These are phyloP conservation scores for Irpex rosettiformis DNA, from an alignment of 1,284 basidiomycete genomes.

Conservation along the genomic window DNA sequence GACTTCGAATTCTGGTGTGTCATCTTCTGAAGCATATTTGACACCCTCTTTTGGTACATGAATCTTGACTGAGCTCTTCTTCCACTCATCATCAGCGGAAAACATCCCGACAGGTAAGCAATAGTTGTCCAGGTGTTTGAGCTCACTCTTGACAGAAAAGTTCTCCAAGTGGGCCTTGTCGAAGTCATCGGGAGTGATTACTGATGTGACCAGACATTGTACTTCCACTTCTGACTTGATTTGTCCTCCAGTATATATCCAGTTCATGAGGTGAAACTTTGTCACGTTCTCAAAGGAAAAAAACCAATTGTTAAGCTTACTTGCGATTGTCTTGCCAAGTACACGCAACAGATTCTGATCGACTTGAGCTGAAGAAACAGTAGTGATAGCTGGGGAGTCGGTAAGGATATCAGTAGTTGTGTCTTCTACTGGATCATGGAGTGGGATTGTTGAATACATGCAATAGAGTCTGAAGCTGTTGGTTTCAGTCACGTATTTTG, in stretches of 20 bases:
- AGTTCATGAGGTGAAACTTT: conserved; percentile 25
- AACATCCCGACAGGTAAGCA: background rate
- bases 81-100: conserved; percentile 24
- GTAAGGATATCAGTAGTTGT: background rate
- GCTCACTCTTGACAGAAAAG: conserved; percentile 17
- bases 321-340: background rate
- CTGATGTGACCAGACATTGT: conserved; percentile 26
- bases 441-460: background rate
- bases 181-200: conserved; percentile 26
- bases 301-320: conserved; percentile 12
- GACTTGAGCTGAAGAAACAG: background rate
- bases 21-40: conserved; percentile 18
- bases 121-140: conserved; percentile 16
- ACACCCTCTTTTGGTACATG: conserved; percentile 19
- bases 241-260: conserved; percentile 26
- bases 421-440: background rate
- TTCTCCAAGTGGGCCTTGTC: conserved; percentile 15
- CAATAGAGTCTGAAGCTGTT: background rate
- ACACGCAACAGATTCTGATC: background rate
- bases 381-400: background rate
- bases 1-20: conserved; percentile 24
- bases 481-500: background rate
- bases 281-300: conserved; percentile 27
- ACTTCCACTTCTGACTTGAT: conserved; percentile 27
- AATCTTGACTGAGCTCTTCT: conserved; percentile 20